Conservation (phyloP, 768 basidiomycete species). For the Saitozyma sp. region DNA sequence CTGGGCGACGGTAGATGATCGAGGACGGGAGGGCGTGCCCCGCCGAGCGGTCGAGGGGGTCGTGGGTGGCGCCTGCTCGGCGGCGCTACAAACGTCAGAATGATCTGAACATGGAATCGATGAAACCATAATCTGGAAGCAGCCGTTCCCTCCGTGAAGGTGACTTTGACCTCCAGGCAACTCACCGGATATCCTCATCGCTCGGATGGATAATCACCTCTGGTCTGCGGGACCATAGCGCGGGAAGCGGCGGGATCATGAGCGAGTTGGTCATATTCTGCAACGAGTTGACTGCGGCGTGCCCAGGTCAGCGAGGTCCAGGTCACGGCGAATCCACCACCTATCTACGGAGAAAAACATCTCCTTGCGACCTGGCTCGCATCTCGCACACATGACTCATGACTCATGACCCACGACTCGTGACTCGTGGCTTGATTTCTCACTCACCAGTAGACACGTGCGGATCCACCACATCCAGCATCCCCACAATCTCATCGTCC, state of each 20-base stretch:
- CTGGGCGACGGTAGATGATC: slow-evolving; percentile 12
- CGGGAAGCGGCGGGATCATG: slow-evolving; percentile 67
- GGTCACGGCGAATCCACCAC: neutral
- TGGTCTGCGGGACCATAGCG: slow-evolving; percentile 69
- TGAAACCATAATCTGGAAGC: too few relatives aligned
- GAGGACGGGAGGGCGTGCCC: slow-evolving; percentile 7
- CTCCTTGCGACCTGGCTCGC: too few relatives aligned
- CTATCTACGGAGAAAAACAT: neutral
- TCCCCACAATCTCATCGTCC: slow-evolving; percentile 77
- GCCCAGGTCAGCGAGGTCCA: neutral
- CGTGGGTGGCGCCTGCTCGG: neutral
- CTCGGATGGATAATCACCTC: slow-evolving; percentile 60
- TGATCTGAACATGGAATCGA: too few relatives aligned
- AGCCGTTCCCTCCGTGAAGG: too few relatives aligned
- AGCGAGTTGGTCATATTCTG: slow-evolving; percentile 80
- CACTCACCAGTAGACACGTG: slow-evolving; percentile 62
- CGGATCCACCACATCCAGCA: slow-evolving; percentile 74
- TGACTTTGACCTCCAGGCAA: neutral
- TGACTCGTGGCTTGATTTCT: too few relatives aligned
- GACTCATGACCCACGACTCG: too few relatives aligned
- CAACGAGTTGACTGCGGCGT: slow-evolving; percentile 61
- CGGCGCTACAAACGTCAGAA: too few relatives aligned
- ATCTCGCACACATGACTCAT: too few relatives aligned
- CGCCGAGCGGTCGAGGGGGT: neutral
- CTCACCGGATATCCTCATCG: slow-evolving; percentile 24